A percentile compares a stretch with the other conserved stretches of the same genome.
phyloP scores from a whole-genome alignment of 2,329 filamentous ascomycete species.

The Diaporthe citri region DNA sequence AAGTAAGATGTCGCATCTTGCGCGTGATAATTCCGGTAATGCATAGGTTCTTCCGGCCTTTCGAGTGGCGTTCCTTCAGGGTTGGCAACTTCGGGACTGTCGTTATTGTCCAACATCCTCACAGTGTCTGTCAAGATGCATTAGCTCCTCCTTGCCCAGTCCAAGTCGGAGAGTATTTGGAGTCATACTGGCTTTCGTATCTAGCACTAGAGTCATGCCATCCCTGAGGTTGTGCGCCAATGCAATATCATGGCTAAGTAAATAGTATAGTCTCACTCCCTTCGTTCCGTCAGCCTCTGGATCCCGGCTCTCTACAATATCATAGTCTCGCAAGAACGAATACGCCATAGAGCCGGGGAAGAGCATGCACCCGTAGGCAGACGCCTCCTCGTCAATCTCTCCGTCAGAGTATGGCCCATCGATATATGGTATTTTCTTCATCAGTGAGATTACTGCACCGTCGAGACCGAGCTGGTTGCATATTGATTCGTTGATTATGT shows the following conservation, averaged over 20 bases:
- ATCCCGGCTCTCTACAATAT: constrained; percentile 3
- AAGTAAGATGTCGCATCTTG: constrained; percentile 14
- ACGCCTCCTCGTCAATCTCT: background rate
- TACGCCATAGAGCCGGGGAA: background rate
- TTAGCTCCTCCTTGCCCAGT: background rate
- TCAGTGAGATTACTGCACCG: background rate
- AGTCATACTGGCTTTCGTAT: constrained; percentile 5
- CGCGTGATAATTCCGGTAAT: constrained; percentile 1
- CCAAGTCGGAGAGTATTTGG: background rate
- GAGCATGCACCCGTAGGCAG: constrained; percentile 1
- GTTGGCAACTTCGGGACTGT: constrained; percentile 7
- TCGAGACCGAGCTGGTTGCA: constrained; percentile 8
- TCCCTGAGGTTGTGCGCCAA: constrained; percentile 7
- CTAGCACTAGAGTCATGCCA: constrained; percentile 1
- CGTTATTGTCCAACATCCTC: constrained; percentile 2
- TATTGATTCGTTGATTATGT: background rate
- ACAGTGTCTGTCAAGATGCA: constrained; percentile 6
- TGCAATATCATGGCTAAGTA: constrained; percentile 1
- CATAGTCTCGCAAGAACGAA: constrained; percentile 11
- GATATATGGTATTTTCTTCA: constrained; percentile 17
- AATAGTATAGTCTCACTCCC: background rate
- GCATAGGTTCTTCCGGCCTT: background rate
- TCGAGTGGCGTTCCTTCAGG: constrained; percentile 9
- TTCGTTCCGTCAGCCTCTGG: background rate
- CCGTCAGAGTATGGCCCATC: constrained; percentile 13